Base-by-base conservation (phyloP, 495 filamentous ascomycete genomes). In the Hypomontagnella monticulosa region DNA sequence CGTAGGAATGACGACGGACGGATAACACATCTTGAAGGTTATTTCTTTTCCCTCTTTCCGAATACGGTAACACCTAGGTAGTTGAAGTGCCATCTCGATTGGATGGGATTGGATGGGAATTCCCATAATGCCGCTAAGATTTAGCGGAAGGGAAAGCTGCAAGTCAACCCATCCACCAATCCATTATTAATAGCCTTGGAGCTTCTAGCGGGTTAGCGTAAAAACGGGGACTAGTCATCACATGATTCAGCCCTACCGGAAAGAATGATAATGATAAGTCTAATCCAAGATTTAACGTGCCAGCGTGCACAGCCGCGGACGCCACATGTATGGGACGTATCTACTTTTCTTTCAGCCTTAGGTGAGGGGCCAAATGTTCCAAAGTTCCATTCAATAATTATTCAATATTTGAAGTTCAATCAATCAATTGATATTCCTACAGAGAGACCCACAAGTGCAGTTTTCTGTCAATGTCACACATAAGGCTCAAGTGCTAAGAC, bases 241-340 rank as follows among this genome's bases (percentile, higher is more conserved):
- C 71, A 71, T 74, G 71, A 74, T 57, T 72, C 71, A 72, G 71
- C 71, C 71, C 69, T 71, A 71, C 65, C 51, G 61, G 61, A 60
- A 57, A 42, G 41, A 42, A 42, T 49, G 16, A 44, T n/a, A 42
- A 42, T 49, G 16, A 68, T 54, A 58, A 57, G 44, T 50, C 49
- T 38, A 56, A 65, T 56, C 37, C 43, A 53, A 60, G 49, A 34
- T 44, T 47, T 63, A 33, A 47, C 42, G 18, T 37, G 55, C 49
- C 58, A 41, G 40, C 42, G 18, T 37, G 55, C 49, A 63, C 52
- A 62, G 58, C 65, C 59, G 34, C 36, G 7, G 16, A 34, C 53
- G 58, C 65, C 57, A 67, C 63, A 67, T 49, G 23, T 40, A 42
- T n/a, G 23, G 23, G 23, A 27, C 6, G 23, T 27, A 27, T 27